Evolutionary conservation across 2,329 filamentous ascomycete species (phyloP).

Genomic region (Leptodontidium sp.): DNA sequence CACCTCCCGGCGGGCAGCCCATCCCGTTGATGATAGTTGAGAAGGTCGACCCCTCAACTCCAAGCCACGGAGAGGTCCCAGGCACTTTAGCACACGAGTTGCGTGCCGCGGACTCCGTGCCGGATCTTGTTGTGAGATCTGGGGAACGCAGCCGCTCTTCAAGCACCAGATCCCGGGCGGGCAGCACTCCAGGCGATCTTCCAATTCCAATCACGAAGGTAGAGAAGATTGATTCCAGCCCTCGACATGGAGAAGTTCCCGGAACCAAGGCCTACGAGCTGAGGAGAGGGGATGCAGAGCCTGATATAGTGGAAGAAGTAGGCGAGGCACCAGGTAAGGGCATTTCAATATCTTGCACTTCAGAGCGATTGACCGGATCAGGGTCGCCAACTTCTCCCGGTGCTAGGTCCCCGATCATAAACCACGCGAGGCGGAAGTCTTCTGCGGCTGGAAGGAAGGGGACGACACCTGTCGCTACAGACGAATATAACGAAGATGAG

Average conservation of each 20-base stretch:
- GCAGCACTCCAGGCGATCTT: constrained; percentile 45
- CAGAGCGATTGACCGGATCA: constrained; percentile 69
- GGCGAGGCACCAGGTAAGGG: constrained; percentile 65
- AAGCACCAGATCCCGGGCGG: constrained; percentile 39
- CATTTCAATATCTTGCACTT: constrained; percentile 38
- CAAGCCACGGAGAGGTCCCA: constrained; percentile 67
- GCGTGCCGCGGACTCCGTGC: constrained; percentile 64
- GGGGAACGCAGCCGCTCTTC: constrained; percentile 37
- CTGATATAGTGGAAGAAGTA: constrained; percentile 64
- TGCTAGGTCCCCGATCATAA: constrained; percentile 56
- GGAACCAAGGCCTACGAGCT: constrained; percentile 65
- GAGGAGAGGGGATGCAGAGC: constrained; percentile 64
- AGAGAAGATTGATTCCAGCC: constrained; percentile 64
- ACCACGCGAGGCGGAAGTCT: constrained; percentile 49
- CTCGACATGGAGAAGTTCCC: constrained; percentile 67
- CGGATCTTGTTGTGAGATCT: constrained; percentile 63
- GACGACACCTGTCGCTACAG: constrained; percentile 49
- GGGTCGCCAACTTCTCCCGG: constrained; percentile 60
- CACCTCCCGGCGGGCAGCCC: constrained; percentile 49
- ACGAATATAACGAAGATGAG: constrained; percentile 68
- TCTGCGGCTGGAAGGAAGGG: constrained; percentile 43
- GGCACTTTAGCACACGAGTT: constrained; percentile 65
- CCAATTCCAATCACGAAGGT: constrained; percentile 66
- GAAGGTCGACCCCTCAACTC: constrained; percentile 60
- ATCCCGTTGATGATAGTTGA: constrained; percentile 66